Evolutionary conservation across 1,139 yeast species (phyloP), one percentile per base, ranked within the genome.

Genomic region (Zygosaccharomyces sapae): DNA sequence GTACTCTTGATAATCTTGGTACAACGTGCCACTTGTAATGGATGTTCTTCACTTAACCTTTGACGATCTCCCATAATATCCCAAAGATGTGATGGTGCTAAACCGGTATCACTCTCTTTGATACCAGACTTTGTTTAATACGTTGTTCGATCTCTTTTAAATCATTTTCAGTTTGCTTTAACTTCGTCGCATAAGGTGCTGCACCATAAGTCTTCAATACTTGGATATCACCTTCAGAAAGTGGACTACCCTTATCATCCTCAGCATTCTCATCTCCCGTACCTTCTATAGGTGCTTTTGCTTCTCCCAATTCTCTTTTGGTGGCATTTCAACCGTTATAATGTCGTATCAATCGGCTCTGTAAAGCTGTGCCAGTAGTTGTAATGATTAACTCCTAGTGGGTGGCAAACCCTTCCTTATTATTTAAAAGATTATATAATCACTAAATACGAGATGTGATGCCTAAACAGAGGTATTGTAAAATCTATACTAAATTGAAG

Each of bases 21-120:
- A 72, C 99, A 92, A 66, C 99, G 79, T 16, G 99, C 98, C 45
- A 94, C 99, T 69, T 92, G 99, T 55, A 92, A 74, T 34, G 98
- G 96, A 63, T 88, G 97, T 66, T 92, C 97, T 67, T 86, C 92
- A 51, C 83, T 77, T 83, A 90, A 82, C 63, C 96, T 76, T 68
- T 88, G 96, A 67, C 87, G 86, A 69, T 92, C 99, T 19, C 97
- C 97, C 76, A 83, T 81, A 43, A 92, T 87, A 72, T 92, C 99
- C 99, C 99, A 92, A 57, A 90, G 72, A 64, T 88, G 95, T 4
- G 97, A 96, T 43, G 95, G 90, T 19, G 97, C 89, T 53, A 90
- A 75, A 13, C 98, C 98, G 0, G 97, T 90, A 67, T 92, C 97
- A 61, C 94, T 83, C 69, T 89, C 97, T 66, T 88, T 88, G 60